phyloP scores from a whole-genome alignment of 1,139 yeast species.

The Nadsonia commutata region DNA sequence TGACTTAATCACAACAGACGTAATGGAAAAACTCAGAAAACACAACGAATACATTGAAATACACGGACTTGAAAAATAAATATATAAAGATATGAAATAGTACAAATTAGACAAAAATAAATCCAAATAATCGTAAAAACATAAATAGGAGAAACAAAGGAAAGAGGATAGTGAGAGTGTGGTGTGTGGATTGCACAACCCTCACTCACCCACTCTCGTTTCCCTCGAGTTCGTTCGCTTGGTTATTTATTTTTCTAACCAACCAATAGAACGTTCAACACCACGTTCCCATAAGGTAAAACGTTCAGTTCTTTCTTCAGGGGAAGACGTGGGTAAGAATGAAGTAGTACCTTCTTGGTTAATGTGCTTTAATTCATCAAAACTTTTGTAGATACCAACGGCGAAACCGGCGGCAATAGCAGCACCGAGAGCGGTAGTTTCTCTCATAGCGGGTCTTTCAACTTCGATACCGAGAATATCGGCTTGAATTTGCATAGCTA shows the following conservation, averaged over 20 bases:
- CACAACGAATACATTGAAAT: too few species aligned
- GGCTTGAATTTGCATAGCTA: conserved; percentile 88
- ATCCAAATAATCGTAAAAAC: too few species aligned
- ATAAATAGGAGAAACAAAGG: too few species aligned
- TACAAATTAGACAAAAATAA: too few species aligned
- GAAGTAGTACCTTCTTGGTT: conserved; percentile 27
- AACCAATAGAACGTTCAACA: conserved; percentile 58
- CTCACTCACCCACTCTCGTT: too few species aligned
- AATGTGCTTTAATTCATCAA: conserved; percentile 43
- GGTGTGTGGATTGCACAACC: too few species aligned
- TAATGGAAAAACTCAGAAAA: too few species aligned
- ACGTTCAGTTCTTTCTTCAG: conserved; percentile 43
- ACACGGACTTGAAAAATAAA: too few species aligned
- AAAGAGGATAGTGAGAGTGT: too few species aligned
- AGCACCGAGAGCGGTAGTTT: conserved; percentile 92
- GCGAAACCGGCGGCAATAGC: conserved; percentile 92
- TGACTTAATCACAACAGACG: too few species aligned
- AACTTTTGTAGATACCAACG: conserved; percentile 59
- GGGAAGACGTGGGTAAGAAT: conserved; percentile 47
- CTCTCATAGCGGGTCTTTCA: conserved; percentile 66
- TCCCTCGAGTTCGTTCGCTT: too few species aligned
- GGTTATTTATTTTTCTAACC: conserved; percentile 31
- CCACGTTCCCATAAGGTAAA: conserved; percentile 80
- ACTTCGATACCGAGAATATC: conserved; percentile 79
- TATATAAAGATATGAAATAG: too few species aligned